Evolutionary conservation across 164 flowering plant species (phyloP), one percentile per base, ranked within the genome.

Genomic region (Warburgia ugandensis): DNA sequence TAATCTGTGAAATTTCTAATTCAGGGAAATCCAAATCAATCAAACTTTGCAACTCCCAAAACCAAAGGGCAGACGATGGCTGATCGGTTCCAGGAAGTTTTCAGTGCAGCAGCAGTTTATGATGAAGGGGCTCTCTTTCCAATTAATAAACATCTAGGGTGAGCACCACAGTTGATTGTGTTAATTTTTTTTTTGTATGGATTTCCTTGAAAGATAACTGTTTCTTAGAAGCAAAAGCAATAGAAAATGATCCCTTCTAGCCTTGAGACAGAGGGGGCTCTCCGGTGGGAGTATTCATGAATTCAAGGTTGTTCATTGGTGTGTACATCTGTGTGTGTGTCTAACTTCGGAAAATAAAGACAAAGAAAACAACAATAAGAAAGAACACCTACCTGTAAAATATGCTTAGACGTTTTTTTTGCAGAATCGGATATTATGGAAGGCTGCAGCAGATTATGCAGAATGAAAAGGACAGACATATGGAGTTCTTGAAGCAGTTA

Each of bases 361-460:
- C n/a, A n/a, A n/a, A n/a, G n/a, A n/a, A n/a, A n/a, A n/a, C n/a
- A n/a, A n/a, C n/a, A n/a, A n/a, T n/a, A n/a, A n/a, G n/a, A n/a
- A 26, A 46, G 16, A 4, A 2, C 6, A 29, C 12, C 9, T 0
- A 2, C 29, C 50, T 23, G 8, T 9, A 45, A 14, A 25, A 22
- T 43, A 42, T 55, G 30, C 29, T 45, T 35, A 26, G 61, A 21
- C 37, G 38, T 39, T 16, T 42, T 62, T 46, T 59, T 19, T 66
- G 69, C 64, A 78, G 87, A 22, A 37, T 19, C 63, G 88, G 84
- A 47, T 64, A 70, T 31, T 70, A 60, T 77, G 77, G 72, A 53
- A 76, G 73, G 70, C 60, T 89, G 79, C 92, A 81, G 75, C 76
- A 61, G 51, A 65, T 84, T 54, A 73, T 86, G 69, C 87, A 70